phyloP scores from a whole-genome alignment of 2,329 filamentous ascomycete genomes.

The Trichoderma lentiforme region DNA sequence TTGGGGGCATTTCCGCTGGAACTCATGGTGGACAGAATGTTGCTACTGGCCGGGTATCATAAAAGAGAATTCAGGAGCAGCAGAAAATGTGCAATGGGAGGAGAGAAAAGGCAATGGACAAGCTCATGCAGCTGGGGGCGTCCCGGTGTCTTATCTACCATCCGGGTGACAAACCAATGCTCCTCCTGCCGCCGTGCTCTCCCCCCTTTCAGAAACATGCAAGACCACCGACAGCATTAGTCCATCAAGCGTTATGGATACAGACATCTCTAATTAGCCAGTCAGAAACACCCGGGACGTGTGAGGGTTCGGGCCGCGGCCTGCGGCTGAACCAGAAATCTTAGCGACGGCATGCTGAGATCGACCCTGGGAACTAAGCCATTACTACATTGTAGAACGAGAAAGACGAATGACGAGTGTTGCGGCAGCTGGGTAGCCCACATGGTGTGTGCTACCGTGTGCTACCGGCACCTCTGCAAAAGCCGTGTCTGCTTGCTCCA shows the following conservation, averaged over 20 bases:
- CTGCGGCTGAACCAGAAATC: constrained; percentile 2
- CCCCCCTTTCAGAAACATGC: background rate
- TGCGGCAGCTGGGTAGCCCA: background rate
- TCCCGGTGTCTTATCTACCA: constrained; percentile 11
- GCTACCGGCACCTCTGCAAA: background rate
- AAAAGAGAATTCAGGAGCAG: background rate
- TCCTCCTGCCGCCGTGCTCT: background rate
- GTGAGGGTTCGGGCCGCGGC: constrained; percentile 16
- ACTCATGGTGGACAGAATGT: constrained; percentile 23
- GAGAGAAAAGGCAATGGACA: background rate
- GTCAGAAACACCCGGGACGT: background rate
- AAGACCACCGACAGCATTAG: background rate
- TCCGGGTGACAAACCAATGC: background rate
- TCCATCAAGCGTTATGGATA: background rate
- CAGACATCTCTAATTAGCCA: background rate
- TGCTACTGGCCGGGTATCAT: constrained; percentile 15
- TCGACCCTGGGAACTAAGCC: constrained; percentile 6
- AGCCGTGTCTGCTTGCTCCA: background rate
- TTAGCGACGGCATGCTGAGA: constrained; percentile 8
- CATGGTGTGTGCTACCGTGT: background rate
- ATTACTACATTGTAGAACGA: background rate
- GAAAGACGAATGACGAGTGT: constrained; percentile 8
- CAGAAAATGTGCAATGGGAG: background rate
- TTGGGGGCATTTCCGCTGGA: constrained; percentile 22
- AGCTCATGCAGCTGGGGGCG: background rate